Conservation (phyloP, 2,329 filamentous ascomycete species). For the Cladophialophora chaetospira region DNA sequence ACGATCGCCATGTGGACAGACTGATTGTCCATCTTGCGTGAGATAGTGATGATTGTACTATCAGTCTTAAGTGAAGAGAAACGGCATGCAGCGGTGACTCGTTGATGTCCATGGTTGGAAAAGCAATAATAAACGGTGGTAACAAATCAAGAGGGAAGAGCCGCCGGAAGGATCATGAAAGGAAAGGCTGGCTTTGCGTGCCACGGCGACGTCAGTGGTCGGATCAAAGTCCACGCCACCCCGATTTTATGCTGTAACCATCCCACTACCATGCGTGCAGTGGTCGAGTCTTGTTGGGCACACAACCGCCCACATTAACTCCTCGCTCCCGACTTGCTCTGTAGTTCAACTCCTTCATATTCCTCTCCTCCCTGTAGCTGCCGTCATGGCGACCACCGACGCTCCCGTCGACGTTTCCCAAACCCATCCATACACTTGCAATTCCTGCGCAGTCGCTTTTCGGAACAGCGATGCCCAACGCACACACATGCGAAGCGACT, state of each 20-base stretch:
- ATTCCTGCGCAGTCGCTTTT: slow-evolving; percentile 96
- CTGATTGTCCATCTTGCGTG: too few species aligned
- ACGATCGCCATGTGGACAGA: too few species aligned
- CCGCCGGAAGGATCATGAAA: too few species aligned
- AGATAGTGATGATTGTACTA: too few species aligned
- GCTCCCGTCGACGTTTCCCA: slow-evolving; percentile 27
- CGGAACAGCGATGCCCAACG: slow-evolving; percentile 90
- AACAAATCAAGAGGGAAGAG: too few species aligned
- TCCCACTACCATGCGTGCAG: slow-evolving; percentile 2
- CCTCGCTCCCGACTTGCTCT: neutral
- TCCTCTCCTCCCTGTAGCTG: neutral
- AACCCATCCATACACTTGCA: slow-evolving; percentile 84
- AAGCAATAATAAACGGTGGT: too few species aligned
- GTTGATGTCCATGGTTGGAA: too few species aligned
- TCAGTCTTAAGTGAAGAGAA: too few species aligned
- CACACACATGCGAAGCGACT: slow-evolving; percentile 96
- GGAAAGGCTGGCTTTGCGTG: too few species aligned
- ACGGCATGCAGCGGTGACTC: too few species aligned
- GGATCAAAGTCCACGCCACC: too few species aligned
- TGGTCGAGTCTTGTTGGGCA: neutral
- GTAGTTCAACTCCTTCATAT: neutral
- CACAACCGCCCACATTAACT: neutral
- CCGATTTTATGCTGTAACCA: slow-evolving; percentile 3
- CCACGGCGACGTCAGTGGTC: too few species aligned
- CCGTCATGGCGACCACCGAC: slow-evolving; percentile 24